Evolutionary conservation across 2,329 filamentous ascomycete species (phyloP), one percentile per base, ranked within the genome.

Genomic region (Dothiorella sarmentorum): DNA sequence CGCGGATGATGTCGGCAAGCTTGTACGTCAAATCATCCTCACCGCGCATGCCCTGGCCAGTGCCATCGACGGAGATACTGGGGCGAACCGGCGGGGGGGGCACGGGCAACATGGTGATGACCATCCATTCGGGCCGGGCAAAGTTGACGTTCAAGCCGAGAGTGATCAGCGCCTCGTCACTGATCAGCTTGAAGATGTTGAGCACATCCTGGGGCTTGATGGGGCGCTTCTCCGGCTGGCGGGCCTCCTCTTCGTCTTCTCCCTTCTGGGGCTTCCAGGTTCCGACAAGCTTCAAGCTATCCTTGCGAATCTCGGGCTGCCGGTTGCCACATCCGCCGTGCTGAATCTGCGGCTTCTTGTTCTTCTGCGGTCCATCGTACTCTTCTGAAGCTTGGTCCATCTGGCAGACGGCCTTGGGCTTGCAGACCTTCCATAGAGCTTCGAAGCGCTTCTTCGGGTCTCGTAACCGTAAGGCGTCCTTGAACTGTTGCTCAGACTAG

Each of bases 1-100:
- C 93, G 65, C 94, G 91, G 67, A 99, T 94, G 68, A 99, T 97
- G 75, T 99, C 94, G 68, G 92, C 92, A 29, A 99, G 81, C 78
- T 99, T 99, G 83, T 97, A 99, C 0, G 94, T 99, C 82, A 99
- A 83, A 81, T 99, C 95, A 73, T 99, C 94, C 76, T 99, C 94
- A 71, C 94, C 94, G 63, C 94, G 89, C 80, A 93, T 87, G 63
- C 94, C 94, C 64, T 90, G 90, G 56, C 90, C 89, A 42, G 91
- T 96, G 55, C 94, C 92, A 69, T 97, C 95, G 78, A 97, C 93
- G 20, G 93, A 95, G 67, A 99, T 96, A 81, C 91, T 97, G 4
- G 94, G 94, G 57, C 94, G 89, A 35, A 99, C 95, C 3, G 94
- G 92, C 47, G 94, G 94, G 2, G 94, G 94, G 1, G 94, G 94